phyloP scores from a whole-genome alignment of 345 rosid species.

The Bruguiera sexangula region DNA sequence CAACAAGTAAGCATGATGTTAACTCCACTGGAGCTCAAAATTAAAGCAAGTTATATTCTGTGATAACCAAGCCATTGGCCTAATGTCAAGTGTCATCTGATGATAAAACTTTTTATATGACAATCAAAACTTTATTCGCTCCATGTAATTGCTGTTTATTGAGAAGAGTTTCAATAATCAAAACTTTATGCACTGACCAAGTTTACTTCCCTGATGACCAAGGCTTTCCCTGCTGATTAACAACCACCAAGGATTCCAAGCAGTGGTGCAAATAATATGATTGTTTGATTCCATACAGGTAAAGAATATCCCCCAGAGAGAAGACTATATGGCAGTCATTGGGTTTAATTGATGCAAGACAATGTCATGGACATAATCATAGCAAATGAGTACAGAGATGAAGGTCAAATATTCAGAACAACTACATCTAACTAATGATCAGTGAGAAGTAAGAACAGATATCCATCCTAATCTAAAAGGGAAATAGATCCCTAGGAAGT shows the following conservation, averaged over 20 bases:
- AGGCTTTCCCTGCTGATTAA: neutral
- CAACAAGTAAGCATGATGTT: neutral
- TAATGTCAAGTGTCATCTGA: no score
- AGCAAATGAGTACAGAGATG: neutral
- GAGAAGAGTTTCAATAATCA: neutral
- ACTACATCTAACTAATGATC: neutral
- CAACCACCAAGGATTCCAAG: neutral
- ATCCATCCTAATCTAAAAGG: slow-evolving; percentile 6
- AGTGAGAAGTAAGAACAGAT: neutral
- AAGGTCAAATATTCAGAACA: neutral
- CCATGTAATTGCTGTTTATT: neutral
- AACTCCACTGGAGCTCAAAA: neutral
- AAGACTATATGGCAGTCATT: no score
- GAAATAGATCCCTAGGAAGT: neutral
- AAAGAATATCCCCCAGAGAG: no score
- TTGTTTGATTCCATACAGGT: neutral
- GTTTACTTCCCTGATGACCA: neutral
- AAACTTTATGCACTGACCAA: neutral
- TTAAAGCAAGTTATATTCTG: neutral
- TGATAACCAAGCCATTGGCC: no score
- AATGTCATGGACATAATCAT: neutral
- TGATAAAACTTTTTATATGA: no score
- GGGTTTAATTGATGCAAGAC: neutral
- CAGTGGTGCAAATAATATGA: neutral
- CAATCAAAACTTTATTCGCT: neutral